Evolutionary conservation across 352 stramenopile species (phyloP).

Genomic region (Phytophthora cryptogea): DNA sequence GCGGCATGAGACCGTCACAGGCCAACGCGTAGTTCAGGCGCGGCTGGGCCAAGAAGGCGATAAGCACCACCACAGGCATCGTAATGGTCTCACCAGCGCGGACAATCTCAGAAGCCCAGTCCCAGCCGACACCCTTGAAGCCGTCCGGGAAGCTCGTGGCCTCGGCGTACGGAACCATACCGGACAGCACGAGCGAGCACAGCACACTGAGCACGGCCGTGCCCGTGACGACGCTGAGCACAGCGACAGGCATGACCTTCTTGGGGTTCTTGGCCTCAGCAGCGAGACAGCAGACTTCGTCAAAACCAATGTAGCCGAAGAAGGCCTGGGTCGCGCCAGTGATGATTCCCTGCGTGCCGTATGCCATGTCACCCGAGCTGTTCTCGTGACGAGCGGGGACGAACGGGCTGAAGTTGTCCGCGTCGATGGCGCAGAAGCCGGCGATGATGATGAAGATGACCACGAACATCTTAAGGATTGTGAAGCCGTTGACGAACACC

Average conservation of each 20-base stretch:
- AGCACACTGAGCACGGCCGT: constrained; percentile 64
- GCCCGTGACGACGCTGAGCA: constrained; percentile 79
- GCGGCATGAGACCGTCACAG: constrained; percentile 89
- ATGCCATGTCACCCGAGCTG: constrained; percentile 31
- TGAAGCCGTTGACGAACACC: constrained; percentile 75
- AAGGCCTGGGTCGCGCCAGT: constrained; percentile 87
- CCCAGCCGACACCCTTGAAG: constrained; percentile 29
- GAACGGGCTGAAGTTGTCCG: constrained; percentile 80
- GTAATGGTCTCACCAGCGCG: constrained; percentile 56
- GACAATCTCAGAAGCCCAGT: constrained; percentile 34
- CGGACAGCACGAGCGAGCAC: constrained; percentile 78
- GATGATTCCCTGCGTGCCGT: constrained; percentile 71
- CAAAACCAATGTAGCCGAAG: constrained; percentile 95
- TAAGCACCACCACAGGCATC: constrained; percentile 90
- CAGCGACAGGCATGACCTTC: constrained; percentile 75
- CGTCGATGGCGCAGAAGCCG: constrained; percentile 76
- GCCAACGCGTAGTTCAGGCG: constrained; percentile 87
- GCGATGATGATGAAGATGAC: constrained; percentile 89
- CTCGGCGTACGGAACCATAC: constrained; percentile 55
- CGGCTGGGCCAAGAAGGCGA: constrained; percentile 90
- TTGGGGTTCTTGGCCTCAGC: constrained; percentile 77
- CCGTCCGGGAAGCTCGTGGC: constrained; percentile 38
- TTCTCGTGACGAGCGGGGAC: constrained; percentile 36
- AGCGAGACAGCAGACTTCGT: constrained; percentile 92
- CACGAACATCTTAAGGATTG: constrained; percentile 65